Percentiles rank a stretch among this genome's conserved stretches.
These are phyloP conservation scores for Acarospora socialis DNA, from an alignment of 2,329 filamentous ascomycete species.

Conservation along the genomic window DNA sequence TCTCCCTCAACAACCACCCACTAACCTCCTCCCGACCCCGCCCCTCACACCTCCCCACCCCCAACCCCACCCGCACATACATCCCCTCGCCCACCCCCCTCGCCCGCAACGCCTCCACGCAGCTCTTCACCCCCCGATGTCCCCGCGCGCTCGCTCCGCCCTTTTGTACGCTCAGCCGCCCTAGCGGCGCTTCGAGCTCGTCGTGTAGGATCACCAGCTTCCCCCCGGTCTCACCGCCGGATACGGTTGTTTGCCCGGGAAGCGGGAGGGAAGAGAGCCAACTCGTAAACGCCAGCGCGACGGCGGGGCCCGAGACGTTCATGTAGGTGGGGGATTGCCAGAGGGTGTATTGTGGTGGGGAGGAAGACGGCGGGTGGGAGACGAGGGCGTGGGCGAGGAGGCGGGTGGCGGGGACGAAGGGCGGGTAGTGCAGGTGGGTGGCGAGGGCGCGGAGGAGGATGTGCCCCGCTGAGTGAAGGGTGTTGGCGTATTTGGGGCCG, in stretches of 20 bases:
- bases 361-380: constrained; percentile 32
- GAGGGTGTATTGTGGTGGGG: constrained; percentile 44
- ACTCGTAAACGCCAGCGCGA: constrained; percentile 51
- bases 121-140: constrained; percentile 62
- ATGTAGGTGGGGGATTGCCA: constrained; percentile 66
- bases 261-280: too few species aligned
- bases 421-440: constrained; percentile 35
- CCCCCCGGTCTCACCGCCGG: constrained; percentile 22
- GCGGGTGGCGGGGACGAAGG: constrained; percentile 35
- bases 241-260: constrained; percentile 29
- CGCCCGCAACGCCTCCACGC: constrained; percentile 39
- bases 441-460: constrained; percentile 52
- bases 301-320: constrained; percentile 67
- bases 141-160: constrained; percentile 53
- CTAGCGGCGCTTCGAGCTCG: constrained; percentile 62
- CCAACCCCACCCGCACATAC: constrained; percentile 55
- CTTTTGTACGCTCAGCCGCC: constrained; percentile 48
- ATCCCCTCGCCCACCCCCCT: constrained; percentile 22
- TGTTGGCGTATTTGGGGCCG: constrained; percentile 51
- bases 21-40: constrained; percentile 55
- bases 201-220: constrained; percentile 72
- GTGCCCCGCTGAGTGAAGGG: constrained; percentile 80
- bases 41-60: constrained; percentile 69
- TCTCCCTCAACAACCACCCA: constrained; percentile 60
- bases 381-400: constrained; percentile 36